phyloP scores from a whole-genome alignment of 306 rosid species.

The Acacia crassicarpa region DNA sequence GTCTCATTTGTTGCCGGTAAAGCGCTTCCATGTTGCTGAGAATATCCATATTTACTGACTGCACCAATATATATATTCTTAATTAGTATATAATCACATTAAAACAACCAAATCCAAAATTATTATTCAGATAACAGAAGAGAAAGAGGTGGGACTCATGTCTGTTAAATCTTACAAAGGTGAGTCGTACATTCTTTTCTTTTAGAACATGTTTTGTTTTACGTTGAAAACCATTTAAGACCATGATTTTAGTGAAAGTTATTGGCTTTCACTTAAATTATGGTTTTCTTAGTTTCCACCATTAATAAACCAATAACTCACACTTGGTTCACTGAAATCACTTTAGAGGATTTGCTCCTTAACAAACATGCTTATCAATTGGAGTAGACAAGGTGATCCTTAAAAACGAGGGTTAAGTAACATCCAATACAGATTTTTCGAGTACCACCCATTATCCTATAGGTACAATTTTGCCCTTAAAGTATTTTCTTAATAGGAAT shows the following conservation, averaged over 20 bases:
- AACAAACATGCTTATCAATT: neutral
- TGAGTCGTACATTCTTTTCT: neutral
- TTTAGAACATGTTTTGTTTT: neutral
- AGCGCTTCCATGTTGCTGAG: constrained; percentile 54
- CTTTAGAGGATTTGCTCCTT: neutral
- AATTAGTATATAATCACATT: constrained; percentile 5
- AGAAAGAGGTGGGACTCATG: neutral
- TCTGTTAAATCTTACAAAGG: neutral
- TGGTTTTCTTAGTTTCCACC: neutral
- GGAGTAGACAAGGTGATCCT: neutral
- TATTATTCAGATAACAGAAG: neutral
- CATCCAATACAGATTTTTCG: too few species aligned
- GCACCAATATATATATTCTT: constrained; percentile 24
- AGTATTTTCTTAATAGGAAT: too few species aligned
- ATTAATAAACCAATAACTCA: neutral
- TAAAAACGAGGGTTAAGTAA: too few species aligned
- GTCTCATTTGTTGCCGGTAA: constrained; percentile 43
- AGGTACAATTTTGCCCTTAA: too few species aligned
- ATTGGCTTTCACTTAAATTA: neutral
- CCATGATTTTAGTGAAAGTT: neutral
- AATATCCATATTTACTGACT: constrained; percentile 55
- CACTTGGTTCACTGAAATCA: neutral
- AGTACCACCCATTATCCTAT: too few species aligned
- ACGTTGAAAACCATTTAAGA: neutral
- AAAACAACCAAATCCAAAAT: constrained; percentile 1